A percentile compares a stretch with the other conserved stretches of the same genome.
Evolutionary conservation across 2,329 filamentous ascomycete genomes (phyloP).

Genomic region (Pyricularia sp.): DNA sequence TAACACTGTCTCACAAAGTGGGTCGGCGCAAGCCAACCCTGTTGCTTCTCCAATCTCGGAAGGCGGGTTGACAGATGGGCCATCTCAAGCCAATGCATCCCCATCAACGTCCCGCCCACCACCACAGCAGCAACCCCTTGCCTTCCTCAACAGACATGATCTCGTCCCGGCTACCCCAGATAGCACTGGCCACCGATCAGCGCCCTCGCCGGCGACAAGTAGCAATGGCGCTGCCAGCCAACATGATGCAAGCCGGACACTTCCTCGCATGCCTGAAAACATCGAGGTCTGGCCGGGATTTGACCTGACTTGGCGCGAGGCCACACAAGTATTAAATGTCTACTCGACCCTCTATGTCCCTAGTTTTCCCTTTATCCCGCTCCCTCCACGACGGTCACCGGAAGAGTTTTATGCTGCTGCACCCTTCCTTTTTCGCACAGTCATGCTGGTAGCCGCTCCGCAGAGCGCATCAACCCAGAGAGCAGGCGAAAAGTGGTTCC

Average conservation of each 20-base stretch:
- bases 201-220: neutral
- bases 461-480: slow-evolving; percentile 18
- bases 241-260: neutral
- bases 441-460: slow-evolving; percentile 21
- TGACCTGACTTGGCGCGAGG: slow-evolving; percentile 19
- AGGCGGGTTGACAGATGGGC: neutral
- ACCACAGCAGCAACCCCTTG: neutral
- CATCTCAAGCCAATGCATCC: neutral
- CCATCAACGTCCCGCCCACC: neutral
- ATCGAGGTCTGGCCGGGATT: slow-evolving; percentile 22
- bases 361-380: slow-evolving; percentile 25
- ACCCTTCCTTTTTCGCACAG: slow-evolving; percentile 23
- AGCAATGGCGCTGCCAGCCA: neutral
- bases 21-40: neutral
- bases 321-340: slow-evolving; percentile 16
- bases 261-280: neutral
- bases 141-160: neutral
- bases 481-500: slow-evolving; percentile 21
- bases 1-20: slow-evolving; percentile 2
- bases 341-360: slow-evolving; percentile 21
- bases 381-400: slow-evolving; percentile 14
- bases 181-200: neutral
- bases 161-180: neutral
- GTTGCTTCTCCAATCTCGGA: neutral
- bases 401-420: slow-evolving; percentile 18